Percentiles rank a stretch among this genome's conserved stretches.
Evolutionary conservation across 139 green algal species (phyloP).

Genomic region (Chlorella sp.): DNA sequence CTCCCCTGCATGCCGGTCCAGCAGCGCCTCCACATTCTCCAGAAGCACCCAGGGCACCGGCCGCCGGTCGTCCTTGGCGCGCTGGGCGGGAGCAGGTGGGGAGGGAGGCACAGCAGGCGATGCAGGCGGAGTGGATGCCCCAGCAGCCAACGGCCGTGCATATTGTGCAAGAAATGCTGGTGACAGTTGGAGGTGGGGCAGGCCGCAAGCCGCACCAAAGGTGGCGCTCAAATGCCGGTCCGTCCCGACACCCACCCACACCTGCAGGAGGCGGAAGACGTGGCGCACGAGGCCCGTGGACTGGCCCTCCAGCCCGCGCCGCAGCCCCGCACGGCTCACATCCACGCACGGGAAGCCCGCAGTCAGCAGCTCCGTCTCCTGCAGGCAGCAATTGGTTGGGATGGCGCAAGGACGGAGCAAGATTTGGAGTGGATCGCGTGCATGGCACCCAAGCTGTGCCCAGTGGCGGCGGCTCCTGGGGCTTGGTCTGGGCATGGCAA

Average conservation of each 20-base stretch:
- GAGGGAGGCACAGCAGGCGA: no score
- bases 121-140: no score
- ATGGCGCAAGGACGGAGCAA: neutral
- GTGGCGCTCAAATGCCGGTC: no score
- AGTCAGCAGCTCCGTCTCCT: constrained; percentile 82
- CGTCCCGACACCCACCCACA: neutral
- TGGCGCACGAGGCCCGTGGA: constrained; percentile 80
- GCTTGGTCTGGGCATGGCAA: no score
- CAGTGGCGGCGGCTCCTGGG: no score
- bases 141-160: no score
- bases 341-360: constrained; percentile 94
- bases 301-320: constrained; percentile 72
- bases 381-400: neutral
- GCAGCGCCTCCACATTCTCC: constrained; percentile 91
- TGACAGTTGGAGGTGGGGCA: no score
- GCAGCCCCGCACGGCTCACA: constrained; percentile 73
- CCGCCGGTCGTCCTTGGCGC: constrained; percentile 45
- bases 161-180: no score
- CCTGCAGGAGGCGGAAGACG: constrained; percentile 78
- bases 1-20: constrained; percentile 62
- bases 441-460: no score
- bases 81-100: constrained; percentile 32
- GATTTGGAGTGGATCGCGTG: no score
- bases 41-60: constrained; percentile 89
- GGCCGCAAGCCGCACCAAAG: no score